Evolutionary conservation across 192 early-diverging fungal genomes (phyloP), one percentile per base, ranked within the genome.

Genomic region (Thoreauomyces humboldtii): DNA sequence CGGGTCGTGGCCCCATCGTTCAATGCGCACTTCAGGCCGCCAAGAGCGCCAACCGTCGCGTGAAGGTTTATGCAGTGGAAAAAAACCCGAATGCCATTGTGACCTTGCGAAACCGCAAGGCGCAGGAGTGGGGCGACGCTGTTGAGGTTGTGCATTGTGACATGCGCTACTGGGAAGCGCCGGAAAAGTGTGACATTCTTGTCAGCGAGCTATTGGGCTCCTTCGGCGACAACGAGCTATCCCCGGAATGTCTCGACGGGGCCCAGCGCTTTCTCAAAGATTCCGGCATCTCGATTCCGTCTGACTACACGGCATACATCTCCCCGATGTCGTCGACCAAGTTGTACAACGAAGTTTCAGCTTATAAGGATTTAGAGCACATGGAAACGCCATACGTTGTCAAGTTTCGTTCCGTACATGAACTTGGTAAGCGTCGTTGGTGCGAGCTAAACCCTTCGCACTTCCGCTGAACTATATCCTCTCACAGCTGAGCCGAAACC

Each of bases 151-250:
- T 93, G 7, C 89, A 89, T 66, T 84, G 84, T 1, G 97, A 99
- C 43, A 98, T 99, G 92, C 87, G 97, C 32, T 76, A 77, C 41
- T 94, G 88, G 90, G 76, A 71, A 25, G 74, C 87, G 1, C 78
- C 86, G 0, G 84, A 88, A 62, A 43, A 88, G 75, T 85, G 85
- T 12, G 94, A 99, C 75, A 93, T 99, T 58, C 70, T 99, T 27
- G 91, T 98, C 11, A 92, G 90, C 60, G 97, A 99, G 76, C 82
- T 99, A 22, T 77, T 99, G 33, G 97, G 97, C 6, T 96, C 95
- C 1, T 92, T 99, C 81, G 97, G 95, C 51, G 96, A 99, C 75
- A 99, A 99, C 74, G 95, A 99, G 71, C 85, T 99, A 17, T 94
- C 97, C n/a, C 97, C 97, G 7, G 97, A 99, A 73, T 99, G 94